Conservation (phyloP, 208 protist genomes). For the Naegleria lovaniensis region DNA sequence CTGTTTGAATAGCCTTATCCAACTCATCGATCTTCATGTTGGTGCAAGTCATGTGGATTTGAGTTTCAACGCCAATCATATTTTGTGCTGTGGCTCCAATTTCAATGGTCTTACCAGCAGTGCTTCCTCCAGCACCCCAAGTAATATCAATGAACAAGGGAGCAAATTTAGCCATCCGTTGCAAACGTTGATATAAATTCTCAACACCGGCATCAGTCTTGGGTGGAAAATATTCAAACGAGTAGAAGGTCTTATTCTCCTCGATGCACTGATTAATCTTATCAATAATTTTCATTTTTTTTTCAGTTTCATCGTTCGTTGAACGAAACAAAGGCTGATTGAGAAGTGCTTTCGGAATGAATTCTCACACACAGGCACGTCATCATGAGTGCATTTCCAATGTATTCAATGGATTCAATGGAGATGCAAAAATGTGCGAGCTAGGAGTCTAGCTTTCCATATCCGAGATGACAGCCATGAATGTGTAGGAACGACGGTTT, state of each 20-base stretch:
- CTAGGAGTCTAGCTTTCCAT: too few relatives aligned
- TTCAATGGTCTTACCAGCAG: constrained; percentile 66
- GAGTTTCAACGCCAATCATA: constrained; percentile 65
- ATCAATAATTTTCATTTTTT: constrained; percentile 62
- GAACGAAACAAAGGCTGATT: too few relatives aligned
- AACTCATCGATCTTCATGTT: constrained; percentile 73
- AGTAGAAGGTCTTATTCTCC: constrained; percentile 60
- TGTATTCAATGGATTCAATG: too few relatives aligned
- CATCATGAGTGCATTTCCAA: too few relatives aligned
- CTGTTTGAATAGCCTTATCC: constrained; percentile 61
- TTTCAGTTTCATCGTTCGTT: not conserved
- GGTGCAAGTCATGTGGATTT: constrained; percentile 90
- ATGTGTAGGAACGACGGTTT: too few relatives aligned
- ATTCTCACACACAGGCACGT: too few relatives aligned
- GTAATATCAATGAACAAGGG: constrained; percentile 90
- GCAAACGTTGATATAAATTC: constrained; percentile 65
- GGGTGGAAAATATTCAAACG: constrained; percentile 91
- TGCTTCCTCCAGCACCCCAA: constrained; percentile 86
- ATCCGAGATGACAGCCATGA: too few relatives aligned
- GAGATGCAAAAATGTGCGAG: too few relatives aligned
- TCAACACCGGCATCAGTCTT: constrained; percentile 74
- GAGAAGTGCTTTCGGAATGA: too few relatives aligned
- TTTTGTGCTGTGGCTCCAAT: constrained; percentile 65
- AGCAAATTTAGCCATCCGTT: constrained; percentile 64
- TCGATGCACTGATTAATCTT: constrained; percentile 59